Evolutionary conservation across 805 yeast species (phyloP).

Genomic region (Zygoascus flipseniorum): DNA sequence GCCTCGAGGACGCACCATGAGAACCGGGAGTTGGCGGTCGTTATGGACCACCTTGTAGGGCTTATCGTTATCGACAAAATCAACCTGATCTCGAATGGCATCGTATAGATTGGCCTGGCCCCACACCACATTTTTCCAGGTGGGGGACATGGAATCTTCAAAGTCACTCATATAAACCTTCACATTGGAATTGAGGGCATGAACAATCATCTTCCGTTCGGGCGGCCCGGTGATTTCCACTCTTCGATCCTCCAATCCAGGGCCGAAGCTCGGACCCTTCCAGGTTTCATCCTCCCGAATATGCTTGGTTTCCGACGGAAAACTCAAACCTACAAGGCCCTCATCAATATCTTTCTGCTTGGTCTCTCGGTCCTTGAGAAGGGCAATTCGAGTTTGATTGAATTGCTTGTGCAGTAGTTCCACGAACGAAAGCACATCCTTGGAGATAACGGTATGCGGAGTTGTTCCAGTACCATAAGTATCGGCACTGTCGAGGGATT

Average conservation of each 20-base stretch:
- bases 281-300: constrained; percentile 57
- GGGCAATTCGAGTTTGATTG: constrained; percentile 43
- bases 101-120: constrained; percentile 64
- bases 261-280: constrained; percentile 61
- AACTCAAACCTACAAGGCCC: constrained; percentile 34
- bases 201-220: constrained; percentile 64
- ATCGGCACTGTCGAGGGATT: neutral
- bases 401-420: constrained; percentile 58
- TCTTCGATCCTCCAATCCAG: constrained; percentile 57
- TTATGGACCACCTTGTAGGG: constrained; percentile 43
- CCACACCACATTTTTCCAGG: constrained; percentile 55
- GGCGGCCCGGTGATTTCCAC: constrained; percentile 71
- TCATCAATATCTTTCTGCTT: constrained; percentile 45
- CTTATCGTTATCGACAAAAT: constrained; percentile 29
- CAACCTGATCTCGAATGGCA: constrained; percentile 49
- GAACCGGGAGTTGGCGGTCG: constrained; percentile 38
- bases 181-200: constrained; percentile 57
- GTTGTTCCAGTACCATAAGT: constrained; percentile 10
- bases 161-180: constrained; percentile 70
- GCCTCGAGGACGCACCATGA: constrained; percentile 49
- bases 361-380: constrained; percentile 45
- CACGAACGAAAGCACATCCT: constrained; percentile 53
- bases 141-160: constrained; percentile 63
- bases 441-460: constrained; percentile 45
- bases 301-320: constrained; percentile 28